Base-by-base conservation (phyloP, 495 filamentous ascomycete species). In the Aspergillus sparsus region DNA sequence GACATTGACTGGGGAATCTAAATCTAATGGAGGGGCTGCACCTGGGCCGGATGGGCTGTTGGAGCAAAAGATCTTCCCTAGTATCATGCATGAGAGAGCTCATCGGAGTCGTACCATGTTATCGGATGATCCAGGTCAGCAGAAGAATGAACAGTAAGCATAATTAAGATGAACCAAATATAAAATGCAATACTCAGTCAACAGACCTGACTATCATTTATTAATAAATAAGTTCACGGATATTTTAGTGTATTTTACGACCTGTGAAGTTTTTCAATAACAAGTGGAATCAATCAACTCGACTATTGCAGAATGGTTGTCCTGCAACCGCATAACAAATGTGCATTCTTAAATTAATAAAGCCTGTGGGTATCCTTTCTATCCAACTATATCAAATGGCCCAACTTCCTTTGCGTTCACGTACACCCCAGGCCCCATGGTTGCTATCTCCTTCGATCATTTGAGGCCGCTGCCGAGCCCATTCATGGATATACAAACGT, bases 351-450 rank as follows among this genome's bases (percentile, higher is more conserved):
- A 1, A 27, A 27, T 27, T 27, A 27, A 27, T 27, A 27, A 27
- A 27, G 21, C 21, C 21, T 27, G 21, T 27, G 21, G 21, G 21
- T 27, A 27, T 27, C 21, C 49, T 60, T 37, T 13, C 21, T 33
- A 16, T 31, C 12, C 42, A 46, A 60, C 7, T 18, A 9, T 4
- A 51, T 76, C 65, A 94, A 62, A 89, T 76, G n/a, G 87, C 90
- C 91, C 91, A 96, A 68, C 90, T 93, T 49, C 91, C 91, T 68
- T 84, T 83, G 57, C 91, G 75, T 55, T 87, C 90, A 49, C 82
- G 77, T 27, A 89, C 82, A 8, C 91, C 91, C 87, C 88, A 91
- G 9, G 83, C 82, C 47, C 83, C 80, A 16, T 82, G 78, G 6
- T 67, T 67, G n/a, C 65, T 68, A 18, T 79, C 80, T 53, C 75